Evolutionary conservation across 495 filamentous ascomycete genomes (phyloP).

Genomic region (Usnea hakonensis): DNA sequence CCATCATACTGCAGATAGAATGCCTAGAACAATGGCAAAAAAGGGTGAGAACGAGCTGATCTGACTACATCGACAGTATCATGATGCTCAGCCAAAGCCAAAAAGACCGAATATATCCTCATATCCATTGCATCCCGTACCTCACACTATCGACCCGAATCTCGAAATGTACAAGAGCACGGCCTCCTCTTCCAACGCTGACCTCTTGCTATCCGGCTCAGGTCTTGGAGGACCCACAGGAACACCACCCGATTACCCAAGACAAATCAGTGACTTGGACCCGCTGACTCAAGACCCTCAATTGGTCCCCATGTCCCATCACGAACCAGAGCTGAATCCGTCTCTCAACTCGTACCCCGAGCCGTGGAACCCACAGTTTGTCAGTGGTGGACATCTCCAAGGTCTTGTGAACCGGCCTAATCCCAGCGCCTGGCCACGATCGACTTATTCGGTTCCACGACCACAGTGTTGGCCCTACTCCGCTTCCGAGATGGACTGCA

Average conservation of each 20-base stretch:
- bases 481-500: constrained; percentile 50
- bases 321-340: constrained; percentile 1
- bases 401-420: neutral
- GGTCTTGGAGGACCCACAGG: neutral
- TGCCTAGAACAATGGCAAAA: neutral
- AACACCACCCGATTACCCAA: neutral
- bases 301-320: constrained; percentile 1
- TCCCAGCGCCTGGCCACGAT: neutral
- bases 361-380: constrained; percentile 18
- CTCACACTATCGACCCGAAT: constrained; percentile 1
- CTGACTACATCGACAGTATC: neutral
- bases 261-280: neutral
- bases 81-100: neutral
- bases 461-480: constrained; percentile 1
- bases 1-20: neutral
- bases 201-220: neutral
- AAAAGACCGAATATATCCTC: neutral
- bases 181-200: neutral
- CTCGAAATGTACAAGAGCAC: neutral
- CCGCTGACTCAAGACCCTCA: constrained; percentile 5
- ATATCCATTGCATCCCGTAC: neutral
- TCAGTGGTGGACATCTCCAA: constrained; percentile 3
- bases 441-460: neutral
- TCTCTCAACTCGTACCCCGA: constrained; percentile 15
- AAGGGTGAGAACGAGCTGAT: neutral